Base-by-base conservation (phyloP, 805 yeast species). In the Candida arabinofermentans region DNA sequence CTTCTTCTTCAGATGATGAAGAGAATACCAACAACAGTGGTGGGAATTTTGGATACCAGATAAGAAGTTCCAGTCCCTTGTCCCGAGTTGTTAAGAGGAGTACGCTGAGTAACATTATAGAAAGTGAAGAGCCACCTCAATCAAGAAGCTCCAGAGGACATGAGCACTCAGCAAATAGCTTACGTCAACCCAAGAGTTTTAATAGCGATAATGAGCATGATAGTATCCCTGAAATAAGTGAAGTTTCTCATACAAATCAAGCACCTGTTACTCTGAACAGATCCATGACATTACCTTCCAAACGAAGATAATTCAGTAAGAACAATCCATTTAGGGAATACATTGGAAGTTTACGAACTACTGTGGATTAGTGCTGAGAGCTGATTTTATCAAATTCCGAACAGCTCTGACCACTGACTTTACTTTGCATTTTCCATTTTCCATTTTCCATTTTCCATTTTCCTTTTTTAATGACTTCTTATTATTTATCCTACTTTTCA, bases 121-220 rank as follows among this genome's bases (percentile, higher is more conserved):
- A 51, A 41, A 33, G 45, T 12, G 55, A 48, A 22, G 55, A 50
- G 22, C n/a, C n/a, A n/a, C n/a, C n/a, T n/a, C n/a, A n/a, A n/a
- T n/a, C n/a, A n/a, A n/a, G n/a, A n/a, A n/a, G n/a, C n/a, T n/a
- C n/a, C n/a, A n/a, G n/a, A n/a, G n/a, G n/a, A n/a, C n/a, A n/a
- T n/a, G n/a, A n/a, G n/a, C n/a, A n/a, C n/a, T n/a, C 44, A 4
- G 4, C 24, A 7, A n/a, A 14, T 33, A 17, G 7, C 8, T 8
- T n/a, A 21, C n/a, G 8, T 19, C 24, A 31, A 10, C 34, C 13
- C 8, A 19, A 16, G 16, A 16, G n/a, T 26, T 13, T 26, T 8
- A 26, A 26, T 10, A 26, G 29, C 13, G 13, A n/a, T 13, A 13
- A 8, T 13, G 29, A 26, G 8, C 8, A 26, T 26, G n/a, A 8